Base-by-base conservation (phyloP, 1,139 yeast species). In the Yamadazyma dushanensis region DNA sequence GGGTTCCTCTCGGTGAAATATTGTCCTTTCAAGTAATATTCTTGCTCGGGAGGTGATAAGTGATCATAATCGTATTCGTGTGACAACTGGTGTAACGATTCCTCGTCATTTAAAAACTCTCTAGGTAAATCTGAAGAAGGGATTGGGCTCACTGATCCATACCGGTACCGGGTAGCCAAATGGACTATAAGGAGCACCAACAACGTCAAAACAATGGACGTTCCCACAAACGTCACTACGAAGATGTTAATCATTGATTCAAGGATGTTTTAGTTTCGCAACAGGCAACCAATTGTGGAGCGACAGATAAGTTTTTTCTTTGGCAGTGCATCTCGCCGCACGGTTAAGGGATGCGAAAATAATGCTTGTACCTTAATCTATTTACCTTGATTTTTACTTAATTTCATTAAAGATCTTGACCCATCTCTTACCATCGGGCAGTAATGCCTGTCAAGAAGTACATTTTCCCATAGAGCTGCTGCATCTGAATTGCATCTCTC, bases 381-480 rank as follows among this genome's bases (percentile, higher is more conserved):
- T 9, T 25, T 25, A 4, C 27, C 27, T n/a, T 25, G 27, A 11
- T 21, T 29, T 41, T 60, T 68, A 44, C 73, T 66, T 36, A 61
- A 57, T 39, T 70, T 70, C 63, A 67, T 55, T 47, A 70, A 63
- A n/a, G 70, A 59, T 32, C 75, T 49, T 6, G 71, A 57, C 20
- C 73, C 73, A 35, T 70, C 76, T 43, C 79, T 71, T n/a, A 89
- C 87, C 50, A 76, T 65, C 2, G 95, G 94, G 45, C 88, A 77
- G 56, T 85, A 92, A 58, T 92, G 97, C 43, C 80, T 78, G 42
- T 83, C 83, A 41, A 92, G 65, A 34, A 90, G 60, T 3, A 82
- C 81, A 37, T 80, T 78, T 54, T 92, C 97, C 95, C 96, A 92
- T 32, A 90, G 64, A 0, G 89, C 83, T 1, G 97, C 95, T 10